Evolutionary conservation across 2,329 filamentous ascomycete species (phyloP).

Genomic region (Colletotrichum lindemuthianum): DNA sequence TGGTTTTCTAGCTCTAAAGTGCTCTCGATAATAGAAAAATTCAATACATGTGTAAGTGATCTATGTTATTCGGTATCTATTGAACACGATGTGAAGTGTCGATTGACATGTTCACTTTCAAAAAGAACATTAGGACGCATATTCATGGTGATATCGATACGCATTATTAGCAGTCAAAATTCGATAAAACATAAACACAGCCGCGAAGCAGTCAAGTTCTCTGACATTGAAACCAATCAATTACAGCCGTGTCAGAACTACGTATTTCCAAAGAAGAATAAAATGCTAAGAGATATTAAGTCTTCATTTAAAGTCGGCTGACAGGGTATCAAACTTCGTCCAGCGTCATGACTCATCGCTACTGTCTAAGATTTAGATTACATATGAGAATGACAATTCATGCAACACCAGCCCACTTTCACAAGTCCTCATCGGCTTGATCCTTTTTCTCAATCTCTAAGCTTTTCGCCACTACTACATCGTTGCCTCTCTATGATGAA

Average conservation of each 20-base stretch:
- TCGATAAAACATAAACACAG: too few relatives aligned
- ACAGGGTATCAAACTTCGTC: constrained; percentile 34
- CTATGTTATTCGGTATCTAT: too few relatives aligned
- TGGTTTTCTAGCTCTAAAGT: too few relatives aligned
- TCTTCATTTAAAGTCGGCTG: constrained; percentile 31
- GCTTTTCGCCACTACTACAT: neutral
- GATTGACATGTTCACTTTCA: too few relatives aligned
- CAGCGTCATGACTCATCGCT: constrained; percentile 29
- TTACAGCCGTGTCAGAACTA: neutral
- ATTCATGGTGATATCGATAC: too few relatives aligned
- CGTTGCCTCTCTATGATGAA: neutral
- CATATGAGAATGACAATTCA: constrained; percentile 31
- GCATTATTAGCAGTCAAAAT: too few relatives aligned
- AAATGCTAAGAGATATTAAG: constrained; percentile 3
- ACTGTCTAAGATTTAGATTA: constrained; percentile 33
- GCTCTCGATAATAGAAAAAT: too few relatives aligned
- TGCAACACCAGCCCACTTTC: neutral
- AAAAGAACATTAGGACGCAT: too few relatives aligned
- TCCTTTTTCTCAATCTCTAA: neutral
- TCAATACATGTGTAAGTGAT: too few relatives aligned
- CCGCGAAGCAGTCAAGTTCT: too few relatives aligned
- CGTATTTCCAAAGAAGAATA: neutral
- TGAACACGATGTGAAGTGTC: too few relatives aligned
- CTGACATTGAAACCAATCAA: fast-evolving
- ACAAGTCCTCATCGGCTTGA: neutral